phyloP scores from a whole-genome alignment of 805 yeast genomes.

The Spathaspora sp. region DNA sequence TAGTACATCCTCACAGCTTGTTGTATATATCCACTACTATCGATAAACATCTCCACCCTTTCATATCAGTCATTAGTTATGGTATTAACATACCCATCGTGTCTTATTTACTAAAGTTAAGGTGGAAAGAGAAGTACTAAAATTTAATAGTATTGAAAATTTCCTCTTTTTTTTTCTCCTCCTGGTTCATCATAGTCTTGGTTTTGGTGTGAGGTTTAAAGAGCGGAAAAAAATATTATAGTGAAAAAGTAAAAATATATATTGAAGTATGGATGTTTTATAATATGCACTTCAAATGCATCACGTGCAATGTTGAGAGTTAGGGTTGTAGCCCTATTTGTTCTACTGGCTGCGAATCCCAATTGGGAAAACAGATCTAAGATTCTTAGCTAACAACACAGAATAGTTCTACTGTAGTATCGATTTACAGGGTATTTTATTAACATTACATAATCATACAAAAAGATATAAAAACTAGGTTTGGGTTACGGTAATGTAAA shows the following conservation, averaged over 20 bases:
- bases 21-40: neutral
- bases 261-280: slow-evolving; percentile 1
- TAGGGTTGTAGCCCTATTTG: slow-evolving; percentile 3
- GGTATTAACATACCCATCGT: slow-evolving; percentile 20
- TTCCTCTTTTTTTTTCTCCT: neutral
- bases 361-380: neutral
- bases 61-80: neutral
- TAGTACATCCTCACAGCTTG: neutral
- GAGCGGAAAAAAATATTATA: neutral
- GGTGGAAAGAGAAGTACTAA: slow-evolving; percentile 1
- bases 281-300: neutral
- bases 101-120: slow-evolving; percentile 12
- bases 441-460: neutral
- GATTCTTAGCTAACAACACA: neutral
- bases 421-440: neutral
- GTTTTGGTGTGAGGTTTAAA: neutral
- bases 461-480: neutral
- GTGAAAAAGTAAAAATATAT: neutral
- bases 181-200: neutral
- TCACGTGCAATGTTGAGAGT: neutral
- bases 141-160: slow-evolving; percentile 1
- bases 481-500: slow-evolving; percentile 31
- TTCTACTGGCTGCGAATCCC: slow-evolving; percentile 2
- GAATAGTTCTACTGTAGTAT: neutral
- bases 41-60: neutral